These are phyloP conservation scores for Hypoxylon sp. DNA, from an alignment of 2,329 filamentous ascomycete species.

Conservation along the genomic window DNA sequence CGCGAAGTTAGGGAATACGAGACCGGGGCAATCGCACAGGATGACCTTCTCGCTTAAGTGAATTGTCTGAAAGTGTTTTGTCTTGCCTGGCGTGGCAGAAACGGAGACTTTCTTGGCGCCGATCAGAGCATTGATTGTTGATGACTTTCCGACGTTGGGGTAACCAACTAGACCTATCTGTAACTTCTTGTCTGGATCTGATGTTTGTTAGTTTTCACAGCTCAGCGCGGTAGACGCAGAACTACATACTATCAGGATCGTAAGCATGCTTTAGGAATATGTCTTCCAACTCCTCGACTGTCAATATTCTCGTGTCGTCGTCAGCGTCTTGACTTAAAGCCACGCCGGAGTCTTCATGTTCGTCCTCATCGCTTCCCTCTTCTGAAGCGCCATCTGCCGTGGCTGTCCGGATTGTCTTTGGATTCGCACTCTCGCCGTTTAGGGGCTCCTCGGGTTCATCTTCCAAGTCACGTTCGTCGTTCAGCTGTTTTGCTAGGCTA, in stretches of 20 bases:
- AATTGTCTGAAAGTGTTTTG: constrained; percentile 99
- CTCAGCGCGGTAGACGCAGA: background rate
- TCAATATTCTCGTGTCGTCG: constrained; percentile 82
- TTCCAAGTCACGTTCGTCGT: constrained; percentile 75
- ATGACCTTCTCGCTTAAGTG: constrained; percentile 91
- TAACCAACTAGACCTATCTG: constrained; percentile 96
- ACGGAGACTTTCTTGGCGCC: constrained; percentile 99
- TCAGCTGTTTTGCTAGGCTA: constrained; percentile 87
- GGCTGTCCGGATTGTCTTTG: constrained; percentile 50
- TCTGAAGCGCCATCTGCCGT: constrained; percentile 46
- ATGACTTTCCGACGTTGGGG: constrained; percentile 99
- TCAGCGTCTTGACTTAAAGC: constrained; percentile 59
- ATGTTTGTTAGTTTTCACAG: constrained; percentile 43
- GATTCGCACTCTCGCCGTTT: constrained; percentile 49
- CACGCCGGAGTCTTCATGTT: constrained; percentile 51
- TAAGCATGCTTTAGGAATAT: constrained; percentile 85
- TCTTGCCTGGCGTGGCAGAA: constrained; percentile 96
- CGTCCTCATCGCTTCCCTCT: constrained; percentile 54
- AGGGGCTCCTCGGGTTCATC: constrained; percentile 59
- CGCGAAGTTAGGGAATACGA: constrained; percentile 98
- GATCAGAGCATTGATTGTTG: constrained; percentile 98
- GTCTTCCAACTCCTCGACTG: constrained; percentile 90
- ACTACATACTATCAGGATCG: constrained; percentile 61
- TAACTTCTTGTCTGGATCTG: constrained; percentile 72
- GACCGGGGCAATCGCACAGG: constrained; percentile 96